Base-by-base conservation (phyloP, 177 flowering plant species). In the Tripterygium wilfordii region DNA sequence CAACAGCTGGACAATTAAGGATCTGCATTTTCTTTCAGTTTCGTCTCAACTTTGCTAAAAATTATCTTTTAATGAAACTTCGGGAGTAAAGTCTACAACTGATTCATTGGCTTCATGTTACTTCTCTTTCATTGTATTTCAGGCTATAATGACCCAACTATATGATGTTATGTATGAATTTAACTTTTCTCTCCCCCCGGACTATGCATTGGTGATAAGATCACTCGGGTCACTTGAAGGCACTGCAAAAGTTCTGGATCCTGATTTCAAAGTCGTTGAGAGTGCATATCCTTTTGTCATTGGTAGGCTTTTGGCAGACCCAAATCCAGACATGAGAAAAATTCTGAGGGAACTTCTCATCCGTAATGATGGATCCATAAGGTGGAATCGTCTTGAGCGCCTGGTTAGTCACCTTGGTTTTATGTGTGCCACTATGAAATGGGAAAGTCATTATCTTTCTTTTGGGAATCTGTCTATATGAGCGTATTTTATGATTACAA, bases 151-250 rank as follows among this genome's bases (percentile, higher is more conserved):
- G 95, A 65, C 60, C 62, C 96, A 91, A 51, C 58, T 91, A 24
- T 91, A 83, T 63, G 86, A 83, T 70, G 81, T 91, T 30, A 91
- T 85, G 96, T 91, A 88, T 55, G 95, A 83, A 26, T 91, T 91
- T 56, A 67, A 80, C 57, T 91, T 91, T 66, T 79, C 87, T 36
- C 82, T 91, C 33, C 98, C 98, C 21, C 98, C 98, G 8, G 98
- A 91, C 62, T 88, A 91, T 70, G 98, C 98, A 2, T 62, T 88
- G 61, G 98, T 91, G 36, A 76, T 83, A 53, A 79, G 96, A 69
- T 88, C 98, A 19, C 69, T 91, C 46, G 98, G 98, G 57, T 80
- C 98, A 33, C 74, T 91, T 26, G 98, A 91, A 72, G 98, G 98
- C 67, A 91, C 98, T 10, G 98, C 96, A 23, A 91, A 91, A 71